Evolutionary conservation across 1,284 basidiomycete genomes (phyloP), one percentile per base, ranked within the genome.

Genomic region (Wallemia mellicola): DNA sequence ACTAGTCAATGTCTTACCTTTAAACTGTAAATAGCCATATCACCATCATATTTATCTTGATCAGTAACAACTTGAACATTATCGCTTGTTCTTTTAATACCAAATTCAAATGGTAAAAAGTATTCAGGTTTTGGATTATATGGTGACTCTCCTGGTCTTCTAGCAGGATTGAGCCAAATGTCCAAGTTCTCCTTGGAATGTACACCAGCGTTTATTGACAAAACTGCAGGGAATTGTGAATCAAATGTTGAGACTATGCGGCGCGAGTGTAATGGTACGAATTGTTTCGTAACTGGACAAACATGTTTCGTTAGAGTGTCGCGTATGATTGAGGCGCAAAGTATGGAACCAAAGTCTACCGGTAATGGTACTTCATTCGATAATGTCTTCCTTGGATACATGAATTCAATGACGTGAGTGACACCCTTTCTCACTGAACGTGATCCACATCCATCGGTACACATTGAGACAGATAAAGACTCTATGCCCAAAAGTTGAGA

Each of bases 151-250:
- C 55, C 26, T 2, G 57, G 30, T 22, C 27, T 28, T 54, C 64
- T 63, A 1, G 61, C 60, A 54, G 66, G 71, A 67, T 91, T 84
- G 60, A 80, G 71, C 91, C 92, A 96, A 61, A 79, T 74, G 57
- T 76, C 77, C 32, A 83, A 70, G 58, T 78, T 78, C 26, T 94
- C 89, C 0, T 85, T 78, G 24, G 78, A 81, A 61, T 81, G 77
- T 2, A 86, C 81, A 30, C 79, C 80, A 0, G 88, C 82, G 68
- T 96, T 96, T 63, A 99, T 72, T 0, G 83, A 82, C 7, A 98
- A 72, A n/a, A 95, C 75, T 0, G 84, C 80, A 0, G 92, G 92
- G 1, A 96, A 71, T 2, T 63, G 60, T 38, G 79, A 76, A 0
- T 62, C 63, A n/a, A 69, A 68, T 3, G 76, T 75, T 0, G 79